Base-by-base conservation (phyloP, 2,329 filamentous ascomycete genomes). In the Thermothelomyces thermophilus region DNA sequence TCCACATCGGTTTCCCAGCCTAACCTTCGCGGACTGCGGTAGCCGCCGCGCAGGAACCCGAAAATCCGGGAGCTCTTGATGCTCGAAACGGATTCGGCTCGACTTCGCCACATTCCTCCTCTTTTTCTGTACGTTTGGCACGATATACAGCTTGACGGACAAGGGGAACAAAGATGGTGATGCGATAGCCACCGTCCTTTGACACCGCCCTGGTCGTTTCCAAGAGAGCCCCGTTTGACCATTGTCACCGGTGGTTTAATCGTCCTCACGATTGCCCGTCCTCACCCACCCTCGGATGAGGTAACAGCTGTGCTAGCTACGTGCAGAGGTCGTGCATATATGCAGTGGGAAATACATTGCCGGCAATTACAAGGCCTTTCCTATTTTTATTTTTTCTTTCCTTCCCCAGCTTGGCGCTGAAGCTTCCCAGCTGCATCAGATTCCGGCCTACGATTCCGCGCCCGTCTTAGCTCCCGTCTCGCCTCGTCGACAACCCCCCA, bases 141-240 rank as follows among this genome's bases (percentile, higher is more conserved):
- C 22, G 14, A 11, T 16, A 9, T 11, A 19, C 30, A 41, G 6
- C 16, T 9, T 10, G 10, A 28, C 13, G 22, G 39, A 13, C 31
- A 19, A n/a, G 14, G 13, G 14, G 30, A 51, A 43, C 41, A 48
- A 52, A 48, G 50, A 45, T 46, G 50, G 16, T 22, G 16, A 41
- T n/a, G 24, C n/a, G 10, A 13, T n/a, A 26, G 9, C 20, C 19
- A 3, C 34, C 9, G n/a, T 47, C 31, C 40, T 52, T 46, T 48
- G 50, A 45, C 34, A 28, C 28, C 14, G n/a, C n/a, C 20, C 22
- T 8, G 26, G 28, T n/a, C 19, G 28, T 41, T 51, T 37, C 9
- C 30, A 22, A 14, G 24, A 26, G 24, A 26, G 24, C 24, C 24
- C 24, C 24, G 24, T 26, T 26, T 26, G 9, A n/a, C n/a, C n/a